phyloP scores from a whole-genome alignment of 768 basidiomycete genomes.

The Lactarius tabidus region DNA sequence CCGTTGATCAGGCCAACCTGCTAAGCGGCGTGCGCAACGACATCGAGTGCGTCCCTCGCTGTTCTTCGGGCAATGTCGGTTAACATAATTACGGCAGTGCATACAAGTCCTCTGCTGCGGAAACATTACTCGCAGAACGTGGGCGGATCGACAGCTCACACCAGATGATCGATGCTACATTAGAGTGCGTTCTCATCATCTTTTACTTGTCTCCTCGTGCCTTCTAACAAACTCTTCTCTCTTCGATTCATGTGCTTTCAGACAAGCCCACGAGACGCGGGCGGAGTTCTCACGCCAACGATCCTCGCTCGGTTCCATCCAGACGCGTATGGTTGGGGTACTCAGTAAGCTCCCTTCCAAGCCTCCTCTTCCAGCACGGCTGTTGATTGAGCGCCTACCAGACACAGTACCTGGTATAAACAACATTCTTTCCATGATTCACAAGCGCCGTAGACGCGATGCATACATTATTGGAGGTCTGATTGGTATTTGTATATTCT shows the following conservation, averaged over 20 bases:
- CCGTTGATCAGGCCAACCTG: constrained; percentile 82
- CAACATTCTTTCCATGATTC: constrained; percentile 87
- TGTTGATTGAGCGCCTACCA: constrained; percentile 31
- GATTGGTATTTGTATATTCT: constrained; percentile 79
- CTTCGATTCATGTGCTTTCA: constrained; percentile 33
- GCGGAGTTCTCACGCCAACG: constrained; percentile 88
- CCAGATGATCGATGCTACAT: constrained; percentile 87
- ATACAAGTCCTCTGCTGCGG: constrained; percentile 85
- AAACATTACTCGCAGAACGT: constrained; percentile 83
- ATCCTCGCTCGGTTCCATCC: constrained; percentile 68
- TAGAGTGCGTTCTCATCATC: constrained; percentile 55
- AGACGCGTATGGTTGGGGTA: constrained; percentile 78
- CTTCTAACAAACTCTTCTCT: not conserved
- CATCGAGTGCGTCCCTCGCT: constrained; percentile 65
- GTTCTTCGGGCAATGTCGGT: not conserved
- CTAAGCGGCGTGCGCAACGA: constrained; percentile 91
- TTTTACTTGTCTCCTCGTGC: not conserved
- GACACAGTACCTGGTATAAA: constrained; percentile 94
- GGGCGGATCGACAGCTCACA: constrained; percentile 89
- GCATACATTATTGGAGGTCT: constrained; percentile 83
- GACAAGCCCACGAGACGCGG: constrained; percentile 96
- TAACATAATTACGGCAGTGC: constrained; percentile 47
- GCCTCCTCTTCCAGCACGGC: not conserved
- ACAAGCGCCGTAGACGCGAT: constrained; percentile 83
- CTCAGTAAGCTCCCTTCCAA: constrained; percentile 52